A percentile compares a stretch with the other conserved stretches of the same genome.
Conservation (phyloP, 805 yeast species). For the Candida boidinii region DNA sequence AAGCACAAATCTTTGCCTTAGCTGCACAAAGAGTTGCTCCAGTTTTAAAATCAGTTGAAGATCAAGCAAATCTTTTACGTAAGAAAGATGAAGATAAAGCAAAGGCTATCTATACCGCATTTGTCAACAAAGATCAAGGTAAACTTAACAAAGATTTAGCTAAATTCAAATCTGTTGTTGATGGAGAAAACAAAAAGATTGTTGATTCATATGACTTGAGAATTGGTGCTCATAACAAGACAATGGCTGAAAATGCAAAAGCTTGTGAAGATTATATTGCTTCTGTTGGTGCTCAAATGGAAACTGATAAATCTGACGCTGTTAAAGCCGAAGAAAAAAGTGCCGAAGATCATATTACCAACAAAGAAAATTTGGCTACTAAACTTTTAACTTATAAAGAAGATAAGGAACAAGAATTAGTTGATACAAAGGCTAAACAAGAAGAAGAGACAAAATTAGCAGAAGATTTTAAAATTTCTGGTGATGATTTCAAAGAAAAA, state of each 20-base stretch:
- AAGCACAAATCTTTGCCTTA: conserved; percentile 45
- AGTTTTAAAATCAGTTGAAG: conserved; percentile 40
- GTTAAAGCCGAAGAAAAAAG: conserved; percentile 38
- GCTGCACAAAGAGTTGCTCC: conserved; percentile 51
- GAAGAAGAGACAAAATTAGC: conserved; percentile 19
- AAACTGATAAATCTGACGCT: conserved; percentile 34
- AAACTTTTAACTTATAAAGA: conserved; percentile 37
- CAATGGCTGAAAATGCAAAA: conserved; percentile 19
- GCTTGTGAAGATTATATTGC: conserved; percentile 30
- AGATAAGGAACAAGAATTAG: conserved; percentile 18
- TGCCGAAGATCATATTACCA: conserved; percentile 34
- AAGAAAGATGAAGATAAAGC: conserved; percentile 30
- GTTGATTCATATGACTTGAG: conserved; percentile 14
- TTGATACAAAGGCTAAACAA: conserved; percentile 20
- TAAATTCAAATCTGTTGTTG: conserved; percentile 28
- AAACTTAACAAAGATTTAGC: conserved; percentile 28
- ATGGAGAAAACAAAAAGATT: conserved; percentile 29
- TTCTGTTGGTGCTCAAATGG: conserved; percentile 33
- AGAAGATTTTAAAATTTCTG: conserved; percentile 29
- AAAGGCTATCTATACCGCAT: conserved; percentile 29
- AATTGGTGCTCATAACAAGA: conserved; percentile 15
- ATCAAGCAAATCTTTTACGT: conserved; percentile 35
- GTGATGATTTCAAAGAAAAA: conserved; percentile 27
- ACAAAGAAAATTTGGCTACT: conserved; percentile 32
- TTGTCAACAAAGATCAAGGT: conserved; percentile 22